Evolutionary conservation across 495 filamentous ascomycete genomes (phyloP), one percentile per base, ranked within the genome.

Genomic region (Penicillium alfredii): DNA sequence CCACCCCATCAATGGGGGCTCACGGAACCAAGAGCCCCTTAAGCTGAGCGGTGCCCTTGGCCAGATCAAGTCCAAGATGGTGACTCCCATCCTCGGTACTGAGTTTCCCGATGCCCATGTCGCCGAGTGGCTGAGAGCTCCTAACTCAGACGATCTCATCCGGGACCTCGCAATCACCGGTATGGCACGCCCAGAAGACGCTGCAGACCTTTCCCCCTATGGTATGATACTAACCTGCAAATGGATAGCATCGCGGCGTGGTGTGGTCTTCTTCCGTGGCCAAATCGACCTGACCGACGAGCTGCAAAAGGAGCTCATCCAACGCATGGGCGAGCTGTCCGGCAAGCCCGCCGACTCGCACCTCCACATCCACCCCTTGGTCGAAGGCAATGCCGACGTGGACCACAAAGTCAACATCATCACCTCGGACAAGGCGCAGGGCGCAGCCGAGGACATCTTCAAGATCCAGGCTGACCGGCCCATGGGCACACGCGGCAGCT

Each of bases 241-340:
- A 17, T 3, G 7, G 11, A 9, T 10, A 85, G 81, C 85, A 47
- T 84, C 81, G 10, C 72, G 77, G 42, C 74, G 82, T 4, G 80
- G 80, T 16, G 82, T 87, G 0, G 81, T 87, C 27, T 84, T 83
- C 64, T 84, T 87, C 63, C 74, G 81, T 15, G 64, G 69, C 22
- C 82, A 86, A 40, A 68, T 79, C 49, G 68, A 69, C 45, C 55
- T 81, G 14, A 71, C 61, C 36, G 73, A 79, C 49, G 69, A 76
- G 4, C 56, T 76, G 8, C 74, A 80, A 45, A 87, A 84, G 53
- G 59, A 78, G 41, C 64, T 85, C 0, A 68, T 72, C 0, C 66
- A 79, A 20, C 61, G 68, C 2, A 65, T 86, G 0, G 78, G 79
- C 12, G 55, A 77, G 53, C 66, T 80, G 6, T 59, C 72, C 5